Conservation (phyloP, 768 basidiomycete species). For the Termitomyces sp. region DNA sequence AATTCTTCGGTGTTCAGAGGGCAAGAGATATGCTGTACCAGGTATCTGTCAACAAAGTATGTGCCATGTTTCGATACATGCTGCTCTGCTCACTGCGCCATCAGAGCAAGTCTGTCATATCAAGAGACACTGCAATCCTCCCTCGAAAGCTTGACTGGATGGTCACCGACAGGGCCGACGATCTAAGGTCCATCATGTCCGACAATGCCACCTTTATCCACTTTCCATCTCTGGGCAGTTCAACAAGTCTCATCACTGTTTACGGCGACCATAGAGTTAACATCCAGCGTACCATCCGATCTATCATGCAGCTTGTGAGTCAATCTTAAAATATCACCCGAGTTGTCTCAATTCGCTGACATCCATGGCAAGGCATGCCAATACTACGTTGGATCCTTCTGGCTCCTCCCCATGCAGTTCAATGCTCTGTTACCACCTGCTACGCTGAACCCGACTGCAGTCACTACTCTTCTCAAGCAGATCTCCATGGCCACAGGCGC, state of each 20-base stretch:
- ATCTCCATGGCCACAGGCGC: constrained; percentile 85
- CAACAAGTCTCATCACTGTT: constrained; percentile 88
- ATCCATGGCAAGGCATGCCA: constrained; percentile 66
- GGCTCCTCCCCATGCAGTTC: constrained; percentile 91
- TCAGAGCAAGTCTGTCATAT: constrained; percentile 85
- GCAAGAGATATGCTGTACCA: constrained; percentile 94
- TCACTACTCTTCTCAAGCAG: constrained; percentile 79
- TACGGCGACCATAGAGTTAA: constrained; percentile 92
- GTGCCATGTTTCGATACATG: constrained; percentile 13
- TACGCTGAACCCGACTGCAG: constrained; percentile 74
- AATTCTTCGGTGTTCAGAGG: constrained; percentile 93
- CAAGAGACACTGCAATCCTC: constrained; percentile 88
- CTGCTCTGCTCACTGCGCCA: neutral
- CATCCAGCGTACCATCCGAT: constrained; percentile 89
- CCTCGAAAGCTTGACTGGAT: constrained; percentile 99
- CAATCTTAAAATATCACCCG: neutral
- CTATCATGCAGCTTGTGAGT: constrained; percentile 91
- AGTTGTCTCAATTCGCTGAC: neutral
- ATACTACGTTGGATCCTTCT: constrained; percentile 95
- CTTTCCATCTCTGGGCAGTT: constrained; percentile 88
- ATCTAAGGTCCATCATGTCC: constrained; percentile 86
- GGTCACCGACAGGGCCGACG: constrained; percentile 93
- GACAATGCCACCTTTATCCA: constrained; percentile 97
- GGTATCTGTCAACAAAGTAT: constrained; percentile 79
- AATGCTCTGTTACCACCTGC: constrained; percentile 85